Evolutionary conservation across 352 stramenopile genomes (phyloP).

Genomic region (Phytophthora fragariae): DNA sequence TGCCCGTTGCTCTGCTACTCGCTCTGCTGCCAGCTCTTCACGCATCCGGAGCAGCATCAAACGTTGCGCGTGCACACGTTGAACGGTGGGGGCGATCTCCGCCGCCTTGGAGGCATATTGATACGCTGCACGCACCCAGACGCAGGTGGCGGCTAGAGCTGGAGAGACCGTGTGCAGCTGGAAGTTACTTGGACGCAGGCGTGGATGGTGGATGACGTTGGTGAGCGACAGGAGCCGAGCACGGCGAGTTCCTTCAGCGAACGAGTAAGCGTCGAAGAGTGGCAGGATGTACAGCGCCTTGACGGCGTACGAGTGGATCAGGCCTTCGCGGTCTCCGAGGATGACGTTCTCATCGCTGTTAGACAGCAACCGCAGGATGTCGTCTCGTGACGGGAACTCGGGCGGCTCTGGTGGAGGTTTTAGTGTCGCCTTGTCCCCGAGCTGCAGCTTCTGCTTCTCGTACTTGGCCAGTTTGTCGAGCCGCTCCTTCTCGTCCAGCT

Average conservation of each 20-base stretch:
- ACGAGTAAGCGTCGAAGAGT: conserved; percentile 86
- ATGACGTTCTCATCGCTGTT: conserved; percentile 85
- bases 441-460: conserved; percentile 34
- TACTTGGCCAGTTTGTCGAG: conserved; percentile 27
- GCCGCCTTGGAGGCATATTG: conserved; percentile 72
- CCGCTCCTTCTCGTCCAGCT: conserved; percentile 38
- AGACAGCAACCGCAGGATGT: conserved; percentile 74
- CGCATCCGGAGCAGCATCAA: conserved; percentile 63
- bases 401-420: conserved; percentile 25
- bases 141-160: conserved; percentile 64
- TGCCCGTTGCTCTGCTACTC: conserved; percentile 23
- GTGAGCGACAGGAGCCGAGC: conserved; percentile 70
- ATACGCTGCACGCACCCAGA: conserved; percentile 78
- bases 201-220: conserved; percentile 77
- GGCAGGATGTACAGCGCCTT: conserved; percentile 83
- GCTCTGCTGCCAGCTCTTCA: conserved; percentile 33
- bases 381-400: conserved; percentile 59
- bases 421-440: conserved; percentile 20
- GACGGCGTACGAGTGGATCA: conserved; percentile 83
- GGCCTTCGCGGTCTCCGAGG: conserved; percentile 77
- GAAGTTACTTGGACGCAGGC: conserved; percentile 70
- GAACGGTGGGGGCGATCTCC: conserved; percentile 73
- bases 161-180: conserved; percentile 69
- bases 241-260: conserved; percentile 67
- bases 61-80: conserved; percentile 62